Percentiles rank a stretch among this genome's conserved stretches.
phyloP scores from a whole-genome alignment of 768 basidiomycete genomes.

The Leccinum subgranulosum region DNA sequence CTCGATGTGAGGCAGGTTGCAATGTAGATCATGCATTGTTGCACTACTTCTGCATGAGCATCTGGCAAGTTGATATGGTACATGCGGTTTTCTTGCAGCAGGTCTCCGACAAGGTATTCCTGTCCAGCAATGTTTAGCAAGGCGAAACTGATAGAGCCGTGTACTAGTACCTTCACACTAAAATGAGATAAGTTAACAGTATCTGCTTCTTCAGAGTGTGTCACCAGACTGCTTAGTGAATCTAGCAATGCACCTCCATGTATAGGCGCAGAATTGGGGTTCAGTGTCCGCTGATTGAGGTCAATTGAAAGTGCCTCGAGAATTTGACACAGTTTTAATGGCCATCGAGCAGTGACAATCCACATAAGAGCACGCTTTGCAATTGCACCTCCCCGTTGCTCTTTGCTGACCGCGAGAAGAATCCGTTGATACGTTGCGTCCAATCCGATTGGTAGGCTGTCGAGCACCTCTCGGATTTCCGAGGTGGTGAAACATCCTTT shows the following conservation, averaged over 20 bases:
- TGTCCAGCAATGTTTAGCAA: neutral
- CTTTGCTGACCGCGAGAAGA: neutral
- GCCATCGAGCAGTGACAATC: neutral
- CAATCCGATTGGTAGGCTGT: neutral
- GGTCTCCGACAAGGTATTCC: neutral
- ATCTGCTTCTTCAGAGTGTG: neutral
- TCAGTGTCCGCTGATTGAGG: neutral
- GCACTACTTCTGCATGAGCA: neutral
- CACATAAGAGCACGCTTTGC: neutral
- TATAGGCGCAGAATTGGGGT: neutral
- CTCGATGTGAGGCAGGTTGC: neutral
- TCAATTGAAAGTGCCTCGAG: neutral
- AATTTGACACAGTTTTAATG: neutral
- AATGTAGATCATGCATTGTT: neutral
- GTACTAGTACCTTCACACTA: neutral
- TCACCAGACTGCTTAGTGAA: neutral
- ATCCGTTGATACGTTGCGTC: neutral
- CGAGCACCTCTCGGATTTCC: neutral
- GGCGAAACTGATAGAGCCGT: fast-evolving
- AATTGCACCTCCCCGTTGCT: neutral
- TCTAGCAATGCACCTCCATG: neutral
- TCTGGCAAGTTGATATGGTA: neutral
- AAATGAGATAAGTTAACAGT: neutral
- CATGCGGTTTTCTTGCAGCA: fast-evolving
- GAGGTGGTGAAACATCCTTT: neutral